phyloP scores from a whole-genome alignment of 192 early-diverging fungal species.

The Spizellomyces punctatus region DNA sequence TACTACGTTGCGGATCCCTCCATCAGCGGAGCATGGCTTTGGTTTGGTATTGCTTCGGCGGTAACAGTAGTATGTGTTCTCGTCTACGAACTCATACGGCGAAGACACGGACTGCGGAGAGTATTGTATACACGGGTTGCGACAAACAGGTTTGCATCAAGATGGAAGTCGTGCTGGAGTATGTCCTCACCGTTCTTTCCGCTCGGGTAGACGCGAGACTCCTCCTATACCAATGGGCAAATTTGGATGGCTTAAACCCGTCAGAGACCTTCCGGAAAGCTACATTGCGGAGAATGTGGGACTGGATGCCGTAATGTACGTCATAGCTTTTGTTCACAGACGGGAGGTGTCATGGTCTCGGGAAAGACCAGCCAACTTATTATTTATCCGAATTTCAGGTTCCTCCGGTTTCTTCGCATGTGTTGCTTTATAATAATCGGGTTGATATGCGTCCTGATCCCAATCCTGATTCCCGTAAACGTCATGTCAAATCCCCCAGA shows the following conservation, averaged over 20 bases:
- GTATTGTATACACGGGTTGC: slow-evolving; percentile 42
- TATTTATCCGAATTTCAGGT: slow-evolving; percentile 21
- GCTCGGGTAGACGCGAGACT: slow-evolving; percentile 26
- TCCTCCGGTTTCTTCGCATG: slow-evolving; percentile 48
- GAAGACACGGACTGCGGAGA: slow-evolving; percentile 23
- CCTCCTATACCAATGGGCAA: slow-evolving; percentile 33
- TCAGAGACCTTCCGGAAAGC: slow-evolving; percentile 34
- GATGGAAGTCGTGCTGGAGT: background rate
- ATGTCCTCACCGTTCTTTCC: background rate
- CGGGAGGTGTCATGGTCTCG: background rate
- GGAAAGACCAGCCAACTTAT: background rate
- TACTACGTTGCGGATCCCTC: slow-evolving; percentile 42
- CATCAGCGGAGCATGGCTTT: slow-evolving; percentile 33
- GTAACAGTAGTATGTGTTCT: slow-evolving; percentile 28
- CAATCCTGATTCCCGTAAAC: slow-evolving; percentile 48
- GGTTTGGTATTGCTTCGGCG: slow-evolving; percentile 32
- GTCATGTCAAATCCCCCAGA: slow-evolving; percentile 24
- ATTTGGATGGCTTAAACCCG: slow-evolving; percentile 47
- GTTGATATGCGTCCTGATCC: slow-evolving; percentile 35
- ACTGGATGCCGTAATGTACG: slow-evolving; percentile 52
- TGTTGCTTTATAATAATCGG: slow-evolving; percentile 32
- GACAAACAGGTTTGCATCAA: slow-evolving; percentile 21
- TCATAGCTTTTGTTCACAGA: background rate
- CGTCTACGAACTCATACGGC: slow-evolving; percentile 38
- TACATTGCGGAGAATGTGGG: slow-evolving; percentile 49